Evolutionary conservation across 192 early-diverging fungal species (phyloP).

Genomic region (Gigaspora rosea): DNA sequence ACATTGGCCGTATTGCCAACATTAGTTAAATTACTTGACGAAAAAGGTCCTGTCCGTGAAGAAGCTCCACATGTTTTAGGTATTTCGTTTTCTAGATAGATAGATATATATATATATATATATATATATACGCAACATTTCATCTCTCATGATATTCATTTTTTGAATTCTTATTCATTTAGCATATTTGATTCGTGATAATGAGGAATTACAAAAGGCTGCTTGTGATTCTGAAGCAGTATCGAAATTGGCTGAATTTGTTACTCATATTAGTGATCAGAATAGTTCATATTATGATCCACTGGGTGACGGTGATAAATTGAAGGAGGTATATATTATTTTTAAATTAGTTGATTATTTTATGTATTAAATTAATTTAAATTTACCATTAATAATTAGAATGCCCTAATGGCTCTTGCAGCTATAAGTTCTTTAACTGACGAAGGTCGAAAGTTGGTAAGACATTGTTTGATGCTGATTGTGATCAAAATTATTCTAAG

Average conservation of each 20-base stretch:
- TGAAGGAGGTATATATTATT: slow-evolving; percentile 59
- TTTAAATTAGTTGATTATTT: too few relatives aligned
- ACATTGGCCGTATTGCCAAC: slow-evolving; percentile 62
- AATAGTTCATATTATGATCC: slow-evolving; percentile 44
- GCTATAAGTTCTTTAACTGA: slow-evolving; percentile 71
- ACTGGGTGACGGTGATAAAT: slow-evolving; percentile 54
- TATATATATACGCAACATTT: background rate
- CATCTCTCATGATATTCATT: background rate
- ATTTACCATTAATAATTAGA: slow-evolving; percentile 45
- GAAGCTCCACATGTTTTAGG: slow-evolving; percentile 63
- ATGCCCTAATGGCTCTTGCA: slow-evolving; percentile 67
- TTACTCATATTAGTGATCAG: slow-evolving; percentile 45
- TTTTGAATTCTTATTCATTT: slow-evolving; percentile 25
- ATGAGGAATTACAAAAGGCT: slow-evolving; percentile 71
- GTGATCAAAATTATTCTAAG: background rate
- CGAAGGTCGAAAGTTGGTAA: slow-evolving; percentile 67
- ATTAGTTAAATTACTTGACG: slow-evolving; percentile 68
- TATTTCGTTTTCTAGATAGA: slow-evolving; percentile 10
- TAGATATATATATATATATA: background rate
- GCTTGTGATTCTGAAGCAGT: slow-evolving; percentile 78
- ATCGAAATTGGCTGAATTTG: slow-evolving; percentile 58
- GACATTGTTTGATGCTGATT: background rate
- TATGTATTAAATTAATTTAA: background rate
- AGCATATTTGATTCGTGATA: slow-evolving; percentile 71
- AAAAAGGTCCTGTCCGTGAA: slow-evolving; percentile 62